These are phyloP conservation scores for Pseudogymnoascus sp. DNA, from an alignment of 2,329 filamentous ascomycete genomes.

Conservation along the genomic window DNA sequence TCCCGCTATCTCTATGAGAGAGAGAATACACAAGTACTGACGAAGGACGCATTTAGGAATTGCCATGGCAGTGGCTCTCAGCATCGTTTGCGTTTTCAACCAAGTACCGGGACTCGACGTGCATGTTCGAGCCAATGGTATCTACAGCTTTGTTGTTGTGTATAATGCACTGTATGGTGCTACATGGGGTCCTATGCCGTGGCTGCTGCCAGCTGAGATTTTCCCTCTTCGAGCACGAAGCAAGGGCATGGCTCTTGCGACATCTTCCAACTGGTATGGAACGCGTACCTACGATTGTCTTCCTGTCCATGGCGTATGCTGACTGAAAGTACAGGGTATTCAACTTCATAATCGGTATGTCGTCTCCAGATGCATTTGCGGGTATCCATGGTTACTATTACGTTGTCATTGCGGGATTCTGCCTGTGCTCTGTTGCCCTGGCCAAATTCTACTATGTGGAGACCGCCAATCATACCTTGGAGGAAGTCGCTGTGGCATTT, in stretches of 20 bases:
- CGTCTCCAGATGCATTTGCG: conserved; percentile 34
- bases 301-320: conserved; percentile 12
- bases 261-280: conserved; percentile 29
- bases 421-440: conserved; percentile 30
- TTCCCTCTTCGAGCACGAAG: conserved; percentile 31
- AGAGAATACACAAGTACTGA: neutral
- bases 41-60: conserved; percentile 18
- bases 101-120: conserved; percentile 24
- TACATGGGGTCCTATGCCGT: conserved; percentile 34
- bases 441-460: conserved; percentile 35
- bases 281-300: conserved; percentile 24
- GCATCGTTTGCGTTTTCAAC: conserved; percentile 32
- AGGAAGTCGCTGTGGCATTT: conserved; percentile 34
- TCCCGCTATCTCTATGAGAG: neutral
- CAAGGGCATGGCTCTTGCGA: conserved; percentile 34
- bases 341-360: conserved; percentile 30
- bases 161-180: conserved; percentile 33
- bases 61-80: conserved; percentile 29
- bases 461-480: conserved; percentile 30
- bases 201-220: conserved; percentile 30
- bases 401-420: conserved; percentile 34
- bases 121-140: conserved; percentile 28
- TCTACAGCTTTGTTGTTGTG: conserved; percentile 32
- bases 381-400: conserved; percentile 36
- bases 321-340: conserved; percentile 23